These are phyloP conservation scores for Populus tremula DNA, from an alignment of 345 rosid species.

Conservation along the genomic window DNA sequence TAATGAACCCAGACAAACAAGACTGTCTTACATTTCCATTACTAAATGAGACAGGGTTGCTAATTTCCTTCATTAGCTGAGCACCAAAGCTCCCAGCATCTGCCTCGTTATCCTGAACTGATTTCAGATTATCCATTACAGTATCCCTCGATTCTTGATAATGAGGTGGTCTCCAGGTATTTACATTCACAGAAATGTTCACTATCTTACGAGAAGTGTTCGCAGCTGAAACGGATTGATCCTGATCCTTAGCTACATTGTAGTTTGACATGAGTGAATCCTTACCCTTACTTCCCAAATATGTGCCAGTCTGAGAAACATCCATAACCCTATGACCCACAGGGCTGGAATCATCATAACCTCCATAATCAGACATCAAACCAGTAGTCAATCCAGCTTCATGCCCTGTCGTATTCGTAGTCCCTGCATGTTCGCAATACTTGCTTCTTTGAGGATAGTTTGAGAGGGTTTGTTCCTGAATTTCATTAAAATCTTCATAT, in stretches of 20 bases:
- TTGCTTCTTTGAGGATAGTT: conserved; percentile 40
- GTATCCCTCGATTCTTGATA: conserved; percentile 43
- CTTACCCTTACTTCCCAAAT: conserved; percentile 40
- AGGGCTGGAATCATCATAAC: conserved; percentile 38
- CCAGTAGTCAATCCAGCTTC: conserved; percentile 45
- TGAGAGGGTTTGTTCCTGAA: conserved; percentile 25
- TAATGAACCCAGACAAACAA: not conserved
- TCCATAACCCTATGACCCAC: conserved; percentile 23
- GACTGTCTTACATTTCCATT: conserved; percentile 63
- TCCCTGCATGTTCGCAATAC: conserved; percentile 35
- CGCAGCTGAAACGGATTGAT: conserved; percentile 34
- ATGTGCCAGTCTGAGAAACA: conserved; percentile 33
- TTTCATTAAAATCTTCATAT: conserved; percentile 33
- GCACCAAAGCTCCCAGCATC: conserved; percentile 33
- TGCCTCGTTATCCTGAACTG: conserved; percentile 33
- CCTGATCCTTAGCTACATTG: conserved; percentile 34
- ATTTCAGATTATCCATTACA: conserved; percentile 40
- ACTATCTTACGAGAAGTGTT: conserved; percentile 39
- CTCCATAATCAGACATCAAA: conserved; percentile 45
- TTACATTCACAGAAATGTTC: conserved; percentile 45
- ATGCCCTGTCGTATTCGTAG: conserved; percentile 34
- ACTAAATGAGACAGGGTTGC: conserved; percentile 30
- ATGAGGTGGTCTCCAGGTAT: conserved; percentile 50
- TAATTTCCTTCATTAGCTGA: conserved; percentile 41
- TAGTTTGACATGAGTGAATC: conserved; percentile 42